phyloP scores from a whole-genome alignment of 345 rosid genomes.

The Passiflora organensis region DNA sequence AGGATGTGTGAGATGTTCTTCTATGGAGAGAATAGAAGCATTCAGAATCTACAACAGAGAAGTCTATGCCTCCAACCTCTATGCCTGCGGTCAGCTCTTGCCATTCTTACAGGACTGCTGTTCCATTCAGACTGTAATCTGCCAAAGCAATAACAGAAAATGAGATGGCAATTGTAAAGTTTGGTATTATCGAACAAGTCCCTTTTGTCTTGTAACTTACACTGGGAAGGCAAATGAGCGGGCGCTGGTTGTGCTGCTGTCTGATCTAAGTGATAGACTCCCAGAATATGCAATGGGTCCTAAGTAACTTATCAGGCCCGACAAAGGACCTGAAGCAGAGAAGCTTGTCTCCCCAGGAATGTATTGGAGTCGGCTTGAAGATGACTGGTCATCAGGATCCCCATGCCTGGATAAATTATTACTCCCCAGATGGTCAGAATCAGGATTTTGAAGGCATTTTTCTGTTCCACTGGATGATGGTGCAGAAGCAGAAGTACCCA shows the following conservation, averaged over 20 bases:
- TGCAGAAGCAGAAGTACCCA: slow-evolving; percentile 25
- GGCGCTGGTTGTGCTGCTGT: slow-evolving; percentile 87
- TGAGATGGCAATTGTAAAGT: background rate
- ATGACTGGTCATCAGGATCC: slow-evolving; percentile 18
- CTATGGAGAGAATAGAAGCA: slow-evolving; percentile 23
- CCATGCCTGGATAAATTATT: slow-evolving; percentile 16
- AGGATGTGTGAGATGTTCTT: slow-evolving; percentile 3
- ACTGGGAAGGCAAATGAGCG: slow-evolving; percentile 91
- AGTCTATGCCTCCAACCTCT: slow-evolving; percentile 57
- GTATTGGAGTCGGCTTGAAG: slow-evolving; percentile 25
- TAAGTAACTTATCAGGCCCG: slow-evolving; percentile 58
- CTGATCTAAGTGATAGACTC: slow-evolving; percentile 73
- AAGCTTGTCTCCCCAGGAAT: slow-evolving; percentile 66
- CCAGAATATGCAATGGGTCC: slow-evolving; percentile 69
- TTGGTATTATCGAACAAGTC: background rate
- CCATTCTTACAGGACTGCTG: slow-evolving; percentile 88
- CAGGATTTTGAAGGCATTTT: slow-evolving; percentile 15
- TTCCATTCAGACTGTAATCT: slow-evolving; percentile 94
- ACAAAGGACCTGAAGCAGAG: slow-evolving; percentile 50
- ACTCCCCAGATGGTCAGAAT: slow-evolving; percentile 14
- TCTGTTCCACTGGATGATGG: slow-evolving; percentile 10
- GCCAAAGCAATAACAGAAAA: slow-evolving; percentile 10
- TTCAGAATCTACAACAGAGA: slow-evolving; percentile 91
- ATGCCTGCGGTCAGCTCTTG: slow-evolving; percentile 58
- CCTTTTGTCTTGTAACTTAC: slow-evolving; percentile 44